Evolutionary conservation across 805 yeast species (phyloP).

Genomic region (Kodamaea fukazawae): DNA sequence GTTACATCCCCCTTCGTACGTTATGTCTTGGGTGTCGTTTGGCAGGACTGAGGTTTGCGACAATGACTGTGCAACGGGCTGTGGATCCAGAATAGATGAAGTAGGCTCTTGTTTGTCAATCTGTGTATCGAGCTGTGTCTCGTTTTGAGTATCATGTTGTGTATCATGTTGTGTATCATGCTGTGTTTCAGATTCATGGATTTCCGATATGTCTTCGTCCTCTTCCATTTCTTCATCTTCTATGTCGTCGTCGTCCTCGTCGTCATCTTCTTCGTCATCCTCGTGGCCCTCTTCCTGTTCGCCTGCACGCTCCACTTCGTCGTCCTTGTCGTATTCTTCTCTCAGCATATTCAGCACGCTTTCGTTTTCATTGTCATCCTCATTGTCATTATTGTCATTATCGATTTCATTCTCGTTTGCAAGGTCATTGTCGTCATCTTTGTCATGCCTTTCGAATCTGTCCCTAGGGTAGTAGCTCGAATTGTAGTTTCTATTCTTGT

Average conservation of each 20-base stretch:
- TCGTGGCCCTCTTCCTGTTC: slow-evolving; percentile 6
- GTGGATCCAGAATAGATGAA: too few relatives aligned
- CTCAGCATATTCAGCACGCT: not conserved
- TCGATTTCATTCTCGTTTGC: slow-evolving; percentile 4
- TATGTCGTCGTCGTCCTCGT: not conserved
- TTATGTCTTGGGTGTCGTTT: not conserved
- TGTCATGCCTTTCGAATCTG: slow-evolving; percentile 3
- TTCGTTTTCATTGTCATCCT: slow-evolving; percentile 9
- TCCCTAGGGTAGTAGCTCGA: slow-evolving; percentile 3
- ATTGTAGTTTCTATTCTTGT: slow-evolving; percentile 8
- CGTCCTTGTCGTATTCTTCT: not conserved
- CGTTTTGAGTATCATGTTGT: too few relatives aligned
- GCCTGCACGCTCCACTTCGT: slow-evolving; percentile 1
- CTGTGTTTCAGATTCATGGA: slow-evolving; percentile 1
- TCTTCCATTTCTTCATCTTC: slow-evolving; percentile 2
- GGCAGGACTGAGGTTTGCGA: not conserved
- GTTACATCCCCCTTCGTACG: slow-evolving; percentile 9
- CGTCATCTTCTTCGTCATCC: slow-evolving; percentile 1
- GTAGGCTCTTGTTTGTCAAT: too few relatives aligned
- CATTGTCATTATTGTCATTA: slow-evolving; percentile 3
- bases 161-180: not conserved
- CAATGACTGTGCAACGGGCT: not conserved
- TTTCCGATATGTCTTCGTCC: slow-evolving; percentile 1
- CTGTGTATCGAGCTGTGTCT: too few relatives aligned
- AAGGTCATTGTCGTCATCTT: slow-evolving; percentile 4